Percentiles rank a stretch among this genome's conserved stretches.
These are phyloP conservation scores for Physocladia obscura DNA, from an alignment of 192 early-diverging fungal species.

Conservation along the genomic window DNA sequence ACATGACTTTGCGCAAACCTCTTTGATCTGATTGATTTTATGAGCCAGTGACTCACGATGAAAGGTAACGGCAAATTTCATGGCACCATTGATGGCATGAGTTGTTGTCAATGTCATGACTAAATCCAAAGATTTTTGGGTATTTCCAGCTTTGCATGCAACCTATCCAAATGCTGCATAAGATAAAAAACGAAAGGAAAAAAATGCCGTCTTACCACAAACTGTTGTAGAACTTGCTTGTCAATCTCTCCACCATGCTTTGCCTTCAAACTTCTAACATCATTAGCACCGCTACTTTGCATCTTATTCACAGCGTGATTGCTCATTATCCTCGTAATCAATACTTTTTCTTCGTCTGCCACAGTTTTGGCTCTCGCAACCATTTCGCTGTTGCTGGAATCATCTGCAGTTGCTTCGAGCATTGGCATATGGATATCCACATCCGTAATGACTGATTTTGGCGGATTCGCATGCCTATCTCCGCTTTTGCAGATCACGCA, in stretches of 20 bases:
- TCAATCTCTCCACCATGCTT: constrained; percentile 74
- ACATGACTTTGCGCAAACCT: constrained; percentile 26
- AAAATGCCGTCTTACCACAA: constrained; percentile 56
- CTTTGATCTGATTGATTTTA: constrained; percentile 64
- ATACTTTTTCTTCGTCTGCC: not conserved
- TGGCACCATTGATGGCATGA: constrained; percentile 75
- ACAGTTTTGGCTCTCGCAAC: not conserved
- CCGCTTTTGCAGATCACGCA: constrained; percentile 69
- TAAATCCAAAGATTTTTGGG: constrained; percentile 80
- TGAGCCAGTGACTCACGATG: constrained; percentile 73
- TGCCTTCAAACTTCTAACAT: constrained; percentile 27
- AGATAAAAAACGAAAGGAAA: not conserved
- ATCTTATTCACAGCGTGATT: not conserved
- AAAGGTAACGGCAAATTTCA: constrained; percentile 77
- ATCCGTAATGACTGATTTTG: constrained; percentile 68
- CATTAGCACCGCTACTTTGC: too few species aligned
- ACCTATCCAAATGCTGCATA: constrained; percentile 10
- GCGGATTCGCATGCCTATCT: constrained; percentile 64
- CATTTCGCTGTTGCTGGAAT: not conserved
- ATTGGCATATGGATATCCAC: constrained; percentile 69
- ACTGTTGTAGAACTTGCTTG: constrained; percentile 72
- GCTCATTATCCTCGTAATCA: not conserved
- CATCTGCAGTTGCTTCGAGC: constrained; percentile 46
- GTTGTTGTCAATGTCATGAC: constrained; percentile 58
- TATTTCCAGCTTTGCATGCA: constrained; percentile 77